Base-by-base conservation (phyloP, 352 stramenopile genomes). In the Phytopythium vexans region DNA sequence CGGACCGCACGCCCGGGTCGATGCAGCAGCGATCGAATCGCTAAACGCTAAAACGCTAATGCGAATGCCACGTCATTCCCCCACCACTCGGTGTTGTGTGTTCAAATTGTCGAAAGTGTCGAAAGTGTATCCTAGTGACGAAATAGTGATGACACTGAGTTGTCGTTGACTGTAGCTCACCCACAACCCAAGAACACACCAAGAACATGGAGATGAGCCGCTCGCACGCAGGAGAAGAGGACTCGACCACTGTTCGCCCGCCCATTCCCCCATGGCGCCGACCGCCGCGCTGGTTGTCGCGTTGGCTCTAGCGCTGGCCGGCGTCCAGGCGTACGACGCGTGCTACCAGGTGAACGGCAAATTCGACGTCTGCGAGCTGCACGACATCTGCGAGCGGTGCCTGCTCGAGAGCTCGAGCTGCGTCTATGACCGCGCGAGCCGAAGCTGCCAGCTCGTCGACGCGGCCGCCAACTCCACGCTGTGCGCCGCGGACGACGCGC, bases 371-470 rank as follows among this genome's bases (percentile, higher is more conserved):
- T 87, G 76, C 59, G 61, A 83, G 40, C 58, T 77, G 33, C 61
- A 64, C n/a, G 33, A 46, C 15, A 70, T 77, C 49, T 87, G 76
- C 52, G 31, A 51, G 31, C 52, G 52, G 27, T 87, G 76, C 57
- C n/a, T n/a, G n/a, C 40, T 82, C 11, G 50, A 36, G 21, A 58
- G 67, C 3, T 65, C 56, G 43, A 69, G 63, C 53, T 82, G 72
- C 35, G 56, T 67, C 41, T 82, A 73, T 39, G 62, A 77, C 45
- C 37, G 74, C 36, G 49, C 70, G 47, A 49, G 58, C 31, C 53
- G 42, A 8, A 66, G 55, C 5, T 82, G 72, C 52, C 54, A 53
- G 10, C 42, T n/a, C 31, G 52, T 55, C 36, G 52, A 46, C 8
- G 32, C 51, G 1, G 15, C 12, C 2, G 35, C 32, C 14, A 54